These are phyloP conservation scores for Cladosporium colombiae DNA, from an alignment of 2,329 filamentous ascomycete genomes.

Conservation along the genomic window DNA sequence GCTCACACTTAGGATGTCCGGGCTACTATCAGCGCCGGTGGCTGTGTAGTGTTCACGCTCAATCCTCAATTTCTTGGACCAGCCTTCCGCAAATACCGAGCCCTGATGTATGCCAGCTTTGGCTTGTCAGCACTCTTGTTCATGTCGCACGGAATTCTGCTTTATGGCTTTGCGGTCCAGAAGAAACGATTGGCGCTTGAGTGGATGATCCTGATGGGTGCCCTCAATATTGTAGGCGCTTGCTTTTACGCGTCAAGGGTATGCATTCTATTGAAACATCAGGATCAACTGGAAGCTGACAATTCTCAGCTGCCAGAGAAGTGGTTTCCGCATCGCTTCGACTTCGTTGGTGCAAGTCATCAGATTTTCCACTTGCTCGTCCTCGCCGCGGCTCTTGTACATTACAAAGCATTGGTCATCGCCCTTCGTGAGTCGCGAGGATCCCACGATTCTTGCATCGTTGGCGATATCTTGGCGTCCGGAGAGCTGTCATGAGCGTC, in stretches of 20 bases:
- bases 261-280: background rate
- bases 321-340: constrained; percentile 22
- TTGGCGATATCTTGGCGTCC: background rate
- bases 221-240: constrained; percentile 23
- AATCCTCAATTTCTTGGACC: constrained; percentile 23
- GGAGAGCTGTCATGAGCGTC: background rate
- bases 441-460: background rate
- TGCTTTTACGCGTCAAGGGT: constrained; percentile 23
- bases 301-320: constrained; percentile 22
- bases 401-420: constrained; percentile 22
- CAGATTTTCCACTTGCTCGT: constrained; percentile 27
- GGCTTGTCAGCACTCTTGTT: constrained; percentile 24
- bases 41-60: constrained; percentile 24
- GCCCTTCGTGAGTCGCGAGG: constrained; percentile 12
- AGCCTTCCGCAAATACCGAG: constrained; percentile 20
- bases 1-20: background rate
- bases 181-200: constrained; percentile 21
- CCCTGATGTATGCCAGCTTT: constrained; percentile 24
- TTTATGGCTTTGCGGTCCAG: constrained; percentile 23
- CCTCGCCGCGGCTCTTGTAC: constrained; percentile 23
- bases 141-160: constrained; percentile 23
- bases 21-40: constrained; percentile 21
- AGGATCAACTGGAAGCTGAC: background rate
- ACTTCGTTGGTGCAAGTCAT: constrained; percentile 26
- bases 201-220: constrained; percentile 26